A percentile compares a stretch with the other conserved stretches of the same genome.
These are phyloP conservation scores for Penicillium hesseltinei DNA, from an alignment of 2,329 filamentous ascomycete species.

Conservation along the genomic window DNA sequence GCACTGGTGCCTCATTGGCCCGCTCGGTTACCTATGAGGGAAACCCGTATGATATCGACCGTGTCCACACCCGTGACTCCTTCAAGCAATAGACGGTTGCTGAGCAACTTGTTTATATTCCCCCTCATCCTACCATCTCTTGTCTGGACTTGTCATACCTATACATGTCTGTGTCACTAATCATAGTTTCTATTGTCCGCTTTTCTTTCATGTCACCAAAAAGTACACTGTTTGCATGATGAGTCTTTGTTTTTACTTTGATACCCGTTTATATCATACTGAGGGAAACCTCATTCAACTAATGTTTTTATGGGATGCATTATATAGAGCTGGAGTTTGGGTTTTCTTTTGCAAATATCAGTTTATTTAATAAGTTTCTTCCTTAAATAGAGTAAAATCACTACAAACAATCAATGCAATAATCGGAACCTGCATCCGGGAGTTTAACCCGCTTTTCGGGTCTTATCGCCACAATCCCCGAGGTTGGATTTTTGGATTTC, in stretches of 20 bases:
- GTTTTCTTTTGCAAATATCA: background rate
- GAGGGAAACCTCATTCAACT: background rate
- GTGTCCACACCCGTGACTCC: slow-evolving; percentile 44
- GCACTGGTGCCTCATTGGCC: slow-evolving; percentile 22
- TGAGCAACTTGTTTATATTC: background rate
- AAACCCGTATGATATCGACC: slow-evolving; percentile 46
- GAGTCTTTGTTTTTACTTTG: slow-evolving; percentile 2
- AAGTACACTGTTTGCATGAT: background rate
- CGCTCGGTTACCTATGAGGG: slow-evolving; percentile 40
- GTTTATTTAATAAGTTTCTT: background rate
- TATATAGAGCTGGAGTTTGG: slow-evolving; percentile 2
- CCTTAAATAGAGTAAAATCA: background rate
- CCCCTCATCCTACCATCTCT: background rate
- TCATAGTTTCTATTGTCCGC: slow-evolving; percentile 5
- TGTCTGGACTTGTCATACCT: background rate
- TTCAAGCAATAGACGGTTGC: slow-evolving; percentile 24
- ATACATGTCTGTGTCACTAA: slow-evolving; percentile 4
- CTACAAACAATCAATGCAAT: background rate
- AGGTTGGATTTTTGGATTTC: background rate
- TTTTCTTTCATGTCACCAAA: background rate
- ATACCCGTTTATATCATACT: slow-evolving; percentile 7
- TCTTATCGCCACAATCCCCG: slow-evolving; percentile 7
- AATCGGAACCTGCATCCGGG: slow-evolving; percentile 1
- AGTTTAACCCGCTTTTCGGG: slow-evolving; percentile 8
- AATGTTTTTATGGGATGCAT: slow-evolving; percentile 7